These are phyloP conservation scores for Aspergillus versicolor DNA, from an alignment of 2,329 filamentous ascomycete species.

Conservation along the genomic window DNA sequence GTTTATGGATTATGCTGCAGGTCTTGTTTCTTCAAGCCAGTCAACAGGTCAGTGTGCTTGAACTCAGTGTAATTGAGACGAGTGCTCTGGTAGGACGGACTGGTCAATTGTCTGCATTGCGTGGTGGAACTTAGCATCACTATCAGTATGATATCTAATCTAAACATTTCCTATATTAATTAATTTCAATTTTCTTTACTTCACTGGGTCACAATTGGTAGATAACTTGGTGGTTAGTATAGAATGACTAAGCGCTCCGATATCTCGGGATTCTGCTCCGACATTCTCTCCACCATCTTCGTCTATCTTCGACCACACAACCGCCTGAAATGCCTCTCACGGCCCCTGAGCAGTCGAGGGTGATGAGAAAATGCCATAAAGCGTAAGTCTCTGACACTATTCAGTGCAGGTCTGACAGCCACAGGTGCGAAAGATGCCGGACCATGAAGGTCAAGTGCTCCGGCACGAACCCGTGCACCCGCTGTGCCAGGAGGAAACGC, in stretches of 20 bases:
- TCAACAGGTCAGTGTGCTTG: too few species aligned
- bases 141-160: too few species aligned
- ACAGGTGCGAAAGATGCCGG: conserved; percentile 27
- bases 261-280: background rate
- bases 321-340: background rate
- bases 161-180: too few species aligned
- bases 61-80: too few species aligned
- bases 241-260: background rate
- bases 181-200: too few species aligned
- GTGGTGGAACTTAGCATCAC: too few species aligned
- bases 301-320: background rate
- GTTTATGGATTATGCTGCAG: too few species aligned
- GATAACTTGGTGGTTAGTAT: too few species aligned
- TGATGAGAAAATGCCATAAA: background rate
- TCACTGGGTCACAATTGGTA: too few species aligned
- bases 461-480: conserved; percentile 24
- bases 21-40: too few species aligned
- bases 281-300: background rate
- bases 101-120: too few species aligned
- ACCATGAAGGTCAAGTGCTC: conserved; percentile 32
- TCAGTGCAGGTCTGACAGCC: background rate
- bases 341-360: background rate
- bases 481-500: conserved; percentile 24
- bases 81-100: too few species aligned
- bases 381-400: background rate